Evolutionary conservation across 2,329 filamentous ascomycete genomes (phyloP), one percentile per base, ranked within the genome.

Genomic region (Penicillium sp.): DNA sequence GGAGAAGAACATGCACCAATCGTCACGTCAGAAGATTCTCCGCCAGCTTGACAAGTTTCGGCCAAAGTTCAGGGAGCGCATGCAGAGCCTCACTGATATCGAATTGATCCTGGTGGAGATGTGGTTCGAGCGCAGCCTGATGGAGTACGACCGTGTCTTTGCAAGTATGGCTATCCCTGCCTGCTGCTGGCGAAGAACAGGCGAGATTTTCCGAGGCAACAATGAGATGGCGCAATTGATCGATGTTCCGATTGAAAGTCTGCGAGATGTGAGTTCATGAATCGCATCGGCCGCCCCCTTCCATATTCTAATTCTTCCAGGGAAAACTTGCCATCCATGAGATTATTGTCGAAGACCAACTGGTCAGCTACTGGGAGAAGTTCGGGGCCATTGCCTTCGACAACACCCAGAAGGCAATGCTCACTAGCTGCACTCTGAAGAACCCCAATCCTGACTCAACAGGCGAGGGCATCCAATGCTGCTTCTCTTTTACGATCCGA

Each of bases 211-310:
- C 69, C 82, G 94, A 59, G 94, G 93, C 0, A 99, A 99, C 71
- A 96, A 96, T 68, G 94, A 99, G 74, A 99, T 99, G 93, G 94
- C 94, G 6, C 91, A 97, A 73, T 79, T 99, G 51, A 93, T 99
- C 58, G 87, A 92, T 63, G 91, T 97, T 24, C 91, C 91, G 0
- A 92, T 97, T 62, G 93, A 97, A 64, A 87, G 86, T 54, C 75
- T 99, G 58, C 84, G 93, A 79, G 94, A 97, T 76, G 92, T 96
- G 75, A 78, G 90, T 81, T 8, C 7, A 20, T 13, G 23, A 27
- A 26, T 20, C 3, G 2, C n/a, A 27, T 9, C 36, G 8, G 15
- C 9, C 2, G 4, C 13, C 18, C 7, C 20, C 7, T 2, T 7
- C 12, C 9, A 42, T 3, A 3, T 20, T 30, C 41, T 46, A 41